A percentile compares a stretch with the other conserved stretches of the same genome.
These are phyloP conservation scores for Alternaria longipes DNA, from an alignment of 2,329 filamentous ascomycete genomes.

Conservation along the genomic window DNA sequence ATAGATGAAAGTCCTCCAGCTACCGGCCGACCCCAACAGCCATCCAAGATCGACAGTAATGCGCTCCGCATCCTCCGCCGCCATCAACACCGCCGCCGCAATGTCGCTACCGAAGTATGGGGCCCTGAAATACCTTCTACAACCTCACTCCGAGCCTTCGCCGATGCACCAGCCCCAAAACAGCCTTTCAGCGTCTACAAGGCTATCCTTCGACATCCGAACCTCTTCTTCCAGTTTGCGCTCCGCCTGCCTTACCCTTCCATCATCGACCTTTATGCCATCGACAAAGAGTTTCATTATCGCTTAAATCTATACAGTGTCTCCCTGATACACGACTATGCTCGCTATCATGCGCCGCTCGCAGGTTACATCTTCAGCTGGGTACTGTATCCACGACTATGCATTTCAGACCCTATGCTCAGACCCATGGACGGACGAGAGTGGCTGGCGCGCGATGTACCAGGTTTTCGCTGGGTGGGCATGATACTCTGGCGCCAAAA, in stretches of 20 bases:
- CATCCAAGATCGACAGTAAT: neutral
- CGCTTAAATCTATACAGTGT: constrained; percentile 62
- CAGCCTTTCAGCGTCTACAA: constrained; percentile 47
- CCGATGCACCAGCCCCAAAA: neutral
- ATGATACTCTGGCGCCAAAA: constrained; percentile 63
- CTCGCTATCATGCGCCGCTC: constrained; percentile 63
- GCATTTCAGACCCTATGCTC: constrained; percentile 67
- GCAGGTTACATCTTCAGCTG: constrained; percentile 69
- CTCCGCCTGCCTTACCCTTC: constrained; percentile 33
- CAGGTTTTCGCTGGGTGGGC: constrained; percentile 72
- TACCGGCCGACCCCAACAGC: neutral
- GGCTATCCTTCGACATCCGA: constrained; percentile 45
- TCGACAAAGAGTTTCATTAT: constrained; percentile 53
- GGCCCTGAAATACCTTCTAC: constrained; percentile 18
- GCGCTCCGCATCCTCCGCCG: constrained; percentile 32
- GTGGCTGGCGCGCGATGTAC: constrained; percentile 57
- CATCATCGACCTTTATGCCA: constrained; percentile 47
- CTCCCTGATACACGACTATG: constrained; percentile 64
- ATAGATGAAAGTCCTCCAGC: constrained; percentile 18
- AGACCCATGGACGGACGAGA: constrained; percentile 53
- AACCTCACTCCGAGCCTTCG: neutral
- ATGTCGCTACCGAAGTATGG: constrained; percentile 34
- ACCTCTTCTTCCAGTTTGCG: constrained; percentile 49
- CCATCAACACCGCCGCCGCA: constrained; percentile 32
- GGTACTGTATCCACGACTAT: constrained; percentile 65